Percentiles rank a stretch among this genome's conserved stretches.
Evolutionary conservation across 148 eudicot genomes (phyloP).

Genomic region (Cornus florida): DNA sequence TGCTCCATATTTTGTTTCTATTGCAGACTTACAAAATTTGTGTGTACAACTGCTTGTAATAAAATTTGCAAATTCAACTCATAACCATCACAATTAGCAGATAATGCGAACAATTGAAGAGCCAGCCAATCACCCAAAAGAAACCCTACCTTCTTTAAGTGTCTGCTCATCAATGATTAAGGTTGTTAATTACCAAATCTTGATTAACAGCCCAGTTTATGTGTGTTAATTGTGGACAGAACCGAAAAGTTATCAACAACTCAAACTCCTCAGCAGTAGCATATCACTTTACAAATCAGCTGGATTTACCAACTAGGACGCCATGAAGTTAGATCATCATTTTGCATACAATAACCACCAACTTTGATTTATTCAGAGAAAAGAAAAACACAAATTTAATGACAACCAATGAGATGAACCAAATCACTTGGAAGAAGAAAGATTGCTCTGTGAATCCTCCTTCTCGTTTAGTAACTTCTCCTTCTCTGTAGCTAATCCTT

Average conservation of each 20-base stretch:
- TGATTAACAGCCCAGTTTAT: not conserved
- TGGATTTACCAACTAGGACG: not conserved
- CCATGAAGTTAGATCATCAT: not conserved
- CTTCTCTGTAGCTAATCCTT: constrained; percentile 25
- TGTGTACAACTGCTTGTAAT: too few species aligned
- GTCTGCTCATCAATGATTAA: too few species aligned
- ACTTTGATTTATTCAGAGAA: not conserved
- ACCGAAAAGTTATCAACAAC: not conserved
- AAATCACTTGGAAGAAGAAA: constrained; percentile 24
- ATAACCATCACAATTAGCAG: not conserved
- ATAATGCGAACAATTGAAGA: not conserved
- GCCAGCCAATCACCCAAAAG: not conserved
- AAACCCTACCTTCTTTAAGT: too few species aligned
- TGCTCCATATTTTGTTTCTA: too few species aligned
- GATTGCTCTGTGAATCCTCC: constrained; percentile 20
- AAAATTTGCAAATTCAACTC: not conserved
- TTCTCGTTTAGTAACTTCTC: constrained; percentile 29
- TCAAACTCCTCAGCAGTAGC: not conserved
- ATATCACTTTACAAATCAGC: not conserved
- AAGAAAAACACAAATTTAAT: not conserved
- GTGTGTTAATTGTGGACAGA: not conserved
- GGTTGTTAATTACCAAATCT: not conserved
- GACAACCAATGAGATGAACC: not conserved
- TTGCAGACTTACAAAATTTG: too few species aligned
- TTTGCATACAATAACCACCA: not conserved